Base-by-base conservation (phyloP, 306 rosid genomes). In the Acacia melanoxylon region DNA sequence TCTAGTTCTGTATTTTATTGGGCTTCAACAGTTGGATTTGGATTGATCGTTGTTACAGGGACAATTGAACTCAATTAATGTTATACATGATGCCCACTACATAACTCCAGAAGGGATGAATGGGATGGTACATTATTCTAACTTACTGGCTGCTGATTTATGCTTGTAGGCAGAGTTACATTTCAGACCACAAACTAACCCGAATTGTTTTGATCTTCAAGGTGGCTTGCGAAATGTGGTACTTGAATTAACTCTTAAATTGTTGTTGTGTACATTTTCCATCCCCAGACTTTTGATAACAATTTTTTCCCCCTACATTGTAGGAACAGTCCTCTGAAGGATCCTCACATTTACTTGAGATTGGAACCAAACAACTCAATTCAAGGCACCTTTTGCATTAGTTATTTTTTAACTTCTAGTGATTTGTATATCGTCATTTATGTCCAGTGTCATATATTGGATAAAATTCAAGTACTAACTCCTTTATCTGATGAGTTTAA, bases 121-220 rank as follows among this genome's bases (percentile, higher is more conserved):
- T 27, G 86, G 72, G 79, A 80, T 88, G 88, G 92, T 88, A 86
- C 79, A 82, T 35, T 51, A 66, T 42, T 84, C 72, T 66, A 59
- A 16, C 48, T 40, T 52, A 72, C 22, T 8, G 46, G n/a, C 41
- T 75, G 42, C 22, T 74, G 40, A 42, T 51, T 14, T 68, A 62
- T 83, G 72, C 83, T 68, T 84, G 88, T 63, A 86, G 92, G 82
- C 85, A 65, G 88, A 78, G 68, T 73, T 86, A 80, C 86, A 87
- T 68, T 80, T 87, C 79, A 86, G 89, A 63, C 78, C 84, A 29
- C 85, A 83, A 59, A 25, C 80, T 7, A 51, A 74, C 70, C 72
- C 81, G 1, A 61, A 61, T 63, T 66, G 81, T 86, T 83, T 85
- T 8, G 72, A 79, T 76, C 31, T 76, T 75, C 86, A 82, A 62